phyloP scores from a whole-genome alignment of 352 stramenopile species.

The Aphanomyces euteiches region DNA sequence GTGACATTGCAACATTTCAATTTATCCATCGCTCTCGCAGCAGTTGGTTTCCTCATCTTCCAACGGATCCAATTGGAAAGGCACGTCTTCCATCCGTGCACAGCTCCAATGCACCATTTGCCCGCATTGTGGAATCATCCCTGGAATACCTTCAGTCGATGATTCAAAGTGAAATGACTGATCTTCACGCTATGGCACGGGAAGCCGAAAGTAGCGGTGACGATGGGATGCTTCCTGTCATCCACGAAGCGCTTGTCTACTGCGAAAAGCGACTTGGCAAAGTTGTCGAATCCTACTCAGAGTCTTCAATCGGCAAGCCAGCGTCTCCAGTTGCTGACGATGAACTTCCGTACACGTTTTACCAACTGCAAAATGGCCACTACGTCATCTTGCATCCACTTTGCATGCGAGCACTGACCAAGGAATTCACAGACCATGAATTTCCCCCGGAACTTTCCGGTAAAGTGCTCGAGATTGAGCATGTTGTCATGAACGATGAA shows the following conservation, averaged over 20 bases:
- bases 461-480: conserved; percentile 79
- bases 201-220: conserved; percentile 71
- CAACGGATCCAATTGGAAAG: conserved; percentile 29
- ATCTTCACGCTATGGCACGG: conserved; percentile 62
- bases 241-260: conserved; percentile 72
- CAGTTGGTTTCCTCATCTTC: conserved; percentile 65
- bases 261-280: conserved; percentile 56
- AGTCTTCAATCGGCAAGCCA: conserved; percentile 20
- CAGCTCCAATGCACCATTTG: conserved; percentile 59
- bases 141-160: conserved; percentile 60
- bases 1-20: conserved; percentile 56
- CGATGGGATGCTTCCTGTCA: conserved; percentile 67
- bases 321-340: conserved; percentile 20
- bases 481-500: conserved; percentile 84
- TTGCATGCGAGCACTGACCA: conserved; percentile 86
- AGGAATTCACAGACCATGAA: conserved; percentile 44
- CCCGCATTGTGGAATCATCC: conserved; percentile 69
- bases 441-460: conserved; percentile 38
- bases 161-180: conserved; percentile 57
- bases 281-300: conserved; percentile 33
- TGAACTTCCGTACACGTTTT: conserved; percentile 72
- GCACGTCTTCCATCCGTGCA: conserved; percentile 61
- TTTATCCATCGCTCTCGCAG: conserved; percentile 67
- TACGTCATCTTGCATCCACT: conserved; percentile 87
- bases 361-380: conserved; percentile 79